A percentile compares a stretch with the other conserved stretches of the same genome.
These are phyloP conservation scores for Parastagonospora avenae DNA, from an alignment of 2,329 filamentous ascomycete species.

Conservation along the genomic window DNA sequence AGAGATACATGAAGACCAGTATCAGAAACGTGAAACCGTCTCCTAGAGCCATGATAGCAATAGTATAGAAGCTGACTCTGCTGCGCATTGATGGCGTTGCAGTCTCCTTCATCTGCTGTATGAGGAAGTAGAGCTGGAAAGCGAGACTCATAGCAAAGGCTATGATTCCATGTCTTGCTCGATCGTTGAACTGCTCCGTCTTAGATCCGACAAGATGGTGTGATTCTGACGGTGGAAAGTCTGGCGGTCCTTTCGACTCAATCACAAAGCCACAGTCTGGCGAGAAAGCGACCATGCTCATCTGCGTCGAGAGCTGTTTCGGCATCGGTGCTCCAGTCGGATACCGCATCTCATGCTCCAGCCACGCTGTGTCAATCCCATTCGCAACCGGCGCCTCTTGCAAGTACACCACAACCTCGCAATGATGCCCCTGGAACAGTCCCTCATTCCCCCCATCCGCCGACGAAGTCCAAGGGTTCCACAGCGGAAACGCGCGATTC, in stretches of 20 bases:
- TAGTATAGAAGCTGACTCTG: slow-evolving; percentile 67
- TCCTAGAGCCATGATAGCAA: slow-evolving; percentile 65
- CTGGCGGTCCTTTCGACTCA: slow-evolving; percentile 64
- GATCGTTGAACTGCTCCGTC: slow-evolving; percentile 59
- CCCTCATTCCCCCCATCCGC: slow-evolving; percentile 63
- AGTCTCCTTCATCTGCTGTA: slow-evolving; percentile 67
- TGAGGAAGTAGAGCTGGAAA: slow-evolving; percentile 61
- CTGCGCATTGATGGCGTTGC: slow-evolving; percentile 68
- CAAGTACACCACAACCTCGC: slow-evolving; percentile 86
- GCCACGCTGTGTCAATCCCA: slow-evolving; percentile 50
- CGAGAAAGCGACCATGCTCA: slow-evolving; percentile 67
- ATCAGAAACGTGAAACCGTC: slow-evolving; percentile 65
- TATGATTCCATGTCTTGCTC: slow-evolving; percentile 59
- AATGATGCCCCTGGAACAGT: slow-evolving; percentile 72
- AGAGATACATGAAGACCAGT: slow-evolving; percentile 57
- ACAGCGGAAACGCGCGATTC: slow-evolving; percentile 56
- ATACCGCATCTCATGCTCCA: slow-evolving; percentile 65
- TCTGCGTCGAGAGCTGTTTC: slow-evolving; percentile 57
- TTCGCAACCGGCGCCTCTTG: slow-evolving; percentile 61
- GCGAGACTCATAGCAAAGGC: slow-evolving; percentile 57
- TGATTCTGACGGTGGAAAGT: slow-evolving; percentile 56
- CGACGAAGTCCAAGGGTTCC: slow-evolving; percentile 78
- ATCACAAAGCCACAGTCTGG: slow-evolving; percentile 71
- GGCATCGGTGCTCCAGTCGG: slow-evolving; percentile 63
- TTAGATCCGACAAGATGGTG: slow-evolving; percentile 63